These are phyloP conservation scores for Xylaria curta DNA, from an alignment of 495 filamentous ascomycete genomes.

Conservation along the genomic window DNA sequence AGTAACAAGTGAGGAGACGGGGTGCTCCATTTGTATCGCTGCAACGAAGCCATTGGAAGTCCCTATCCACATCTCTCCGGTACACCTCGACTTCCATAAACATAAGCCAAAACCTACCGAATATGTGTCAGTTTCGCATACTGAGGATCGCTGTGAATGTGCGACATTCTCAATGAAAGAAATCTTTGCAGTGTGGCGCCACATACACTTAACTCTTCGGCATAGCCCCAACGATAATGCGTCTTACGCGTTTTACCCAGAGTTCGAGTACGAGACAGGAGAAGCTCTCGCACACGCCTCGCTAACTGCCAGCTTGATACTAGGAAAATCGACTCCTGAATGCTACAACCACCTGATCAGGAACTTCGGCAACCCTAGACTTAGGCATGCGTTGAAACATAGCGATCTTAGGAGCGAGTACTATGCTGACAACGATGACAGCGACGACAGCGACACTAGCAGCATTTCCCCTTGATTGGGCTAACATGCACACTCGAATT, in stretches of 20 bases:
- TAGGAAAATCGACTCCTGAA: background rate
- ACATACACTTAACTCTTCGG: background rate
- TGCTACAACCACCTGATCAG: background rate
- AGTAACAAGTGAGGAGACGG: background rate
- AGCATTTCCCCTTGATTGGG: background rate
- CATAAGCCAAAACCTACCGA: background rate
- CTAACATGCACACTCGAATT: background rate
- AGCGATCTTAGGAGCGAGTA: background rate
- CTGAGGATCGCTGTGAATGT: background rate
- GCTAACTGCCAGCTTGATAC: background rate
- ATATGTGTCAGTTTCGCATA: background rate
- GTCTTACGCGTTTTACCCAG: slow-evolving; percentile 8
- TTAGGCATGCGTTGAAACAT: background rate
- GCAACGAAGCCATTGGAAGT: background rate
- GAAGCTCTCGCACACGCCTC: slow-evolving; percentile 16
- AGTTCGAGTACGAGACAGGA: background rate
- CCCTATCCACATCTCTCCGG: background rate
- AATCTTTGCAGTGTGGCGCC: slow-evolving; percentile 6
- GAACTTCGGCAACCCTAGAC: background rate
- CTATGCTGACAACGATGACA: background rate
- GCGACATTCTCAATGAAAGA: background rate
- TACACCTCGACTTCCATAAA: background rate
- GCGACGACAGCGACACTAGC: background rate
- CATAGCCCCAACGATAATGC: background rate
- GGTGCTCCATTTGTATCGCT: background rate